Evolutionary conservation across 1,284 basidiomycete genomes (phyloP).

Genomic region (Fomes fomentarius): DNA sequence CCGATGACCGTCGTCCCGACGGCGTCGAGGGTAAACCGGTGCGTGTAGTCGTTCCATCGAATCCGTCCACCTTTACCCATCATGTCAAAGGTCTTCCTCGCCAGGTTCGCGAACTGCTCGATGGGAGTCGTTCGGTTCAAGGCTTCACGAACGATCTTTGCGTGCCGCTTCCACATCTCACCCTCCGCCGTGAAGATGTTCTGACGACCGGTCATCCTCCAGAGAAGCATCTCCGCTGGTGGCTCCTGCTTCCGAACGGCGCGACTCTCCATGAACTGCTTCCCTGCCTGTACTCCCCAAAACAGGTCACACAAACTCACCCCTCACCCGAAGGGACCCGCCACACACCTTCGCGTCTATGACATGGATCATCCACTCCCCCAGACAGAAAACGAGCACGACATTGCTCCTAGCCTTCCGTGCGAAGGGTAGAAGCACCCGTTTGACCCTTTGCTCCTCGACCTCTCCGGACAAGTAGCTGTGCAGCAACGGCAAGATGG

Average conservation of each 20-base stretch:
- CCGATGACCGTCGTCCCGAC: conserved; percentile 38
- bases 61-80: conserved; percentile 27
- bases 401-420: conserved; percentile 17
- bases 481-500: conserved; percentile 22
- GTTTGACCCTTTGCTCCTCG: conserved; percentile 25
- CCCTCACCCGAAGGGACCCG: no score
- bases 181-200: conserved; percentile 36
- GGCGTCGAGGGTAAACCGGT: conserved; percentile 35
- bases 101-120: conserved; percentile 28
- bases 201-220: conserved; percentile 32
- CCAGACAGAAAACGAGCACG: conserved; percentile 28
- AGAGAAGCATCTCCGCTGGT: conserved; percentile 31
- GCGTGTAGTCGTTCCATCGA: conserved; percentile 32
- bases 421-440: conserved; percentile 29
- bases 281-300: conserved; percentile 17
- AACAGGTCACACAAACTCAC: no score
- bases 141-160: conserved; percentile 29
- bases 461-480: conserved; percentile 28
- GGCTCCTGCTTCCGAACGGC: conserved; percentile 32
- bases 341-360: conserved; percentile 27
- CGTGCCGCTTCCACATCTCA: conserved; percentile 35
- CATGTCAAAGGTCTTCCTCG: conserved; percentile 27
- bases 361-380: conserved; percentile 31
- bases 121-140: conserved; percentile 32
- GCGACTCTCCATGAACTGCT: conserved; percentile 16